Evolutionary conservation across 1,284 basidiomycete genomes (phyloP), one percentile per base, ranked within the genome.

Genomic region (Moniliophthora roreri): DNA sequence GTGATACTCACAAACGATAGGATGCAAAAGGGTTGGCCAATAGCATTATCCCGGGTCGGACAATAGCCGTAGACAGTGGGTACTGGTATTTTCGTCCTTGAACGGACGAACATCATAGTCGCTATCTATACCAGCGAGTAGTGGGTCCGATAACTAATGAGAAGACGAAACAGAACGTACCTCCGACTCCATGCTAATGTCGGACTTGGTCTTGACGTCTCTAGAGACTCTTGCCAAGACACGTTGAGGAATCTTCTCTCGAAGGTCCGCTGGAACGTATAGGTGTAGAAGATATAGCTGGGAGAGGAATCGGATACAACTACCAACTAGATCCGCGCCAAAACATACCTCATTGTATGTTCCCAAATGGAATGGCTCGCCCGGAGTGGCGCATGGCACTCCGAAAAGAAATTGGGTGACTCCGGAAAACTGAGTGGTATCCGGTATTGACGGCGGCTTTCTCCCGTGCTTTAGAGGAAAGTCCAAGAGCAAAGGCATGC

Each of bases 131-230:
- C 21, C 26, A 44, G n/a, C 9, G 11, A 26, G 26, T 38, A 21
- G 21, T 47, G 24, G 10, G 32, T 35, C 48, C n/a, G 47, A 18
- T 49, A 38, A 23, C 2, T 37, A 21, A n/a, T 35, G 46, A 16
- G 16, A 4, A 28, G 34, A 18, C 21, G 48, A 28, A 26, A 8
- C 23, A 35, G 26, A 40, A 46, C 58, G 28, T 15, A 60, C 62
- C 58, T 63, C 62, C 2, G 62, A 62, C 53, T 63, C 62, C 34
- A 63, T 39, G 38, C 59, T 62, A 23, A 62, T 63, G 44, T 63
- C 60, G 20, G 62, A 63, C 16, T 52, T 55, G 23, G 59, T 55
- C 51, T 63, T 63, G 3, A 55, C 45, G 37, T 63, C 60, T 16
- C 59, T 50, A 13, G 62, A 61, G 11, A 63, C 59, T 16, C 62